Base-by-base conservation (phyloP, 2,329 filamentous ascomycete species). In the Aspergillus sp. region DNA sequence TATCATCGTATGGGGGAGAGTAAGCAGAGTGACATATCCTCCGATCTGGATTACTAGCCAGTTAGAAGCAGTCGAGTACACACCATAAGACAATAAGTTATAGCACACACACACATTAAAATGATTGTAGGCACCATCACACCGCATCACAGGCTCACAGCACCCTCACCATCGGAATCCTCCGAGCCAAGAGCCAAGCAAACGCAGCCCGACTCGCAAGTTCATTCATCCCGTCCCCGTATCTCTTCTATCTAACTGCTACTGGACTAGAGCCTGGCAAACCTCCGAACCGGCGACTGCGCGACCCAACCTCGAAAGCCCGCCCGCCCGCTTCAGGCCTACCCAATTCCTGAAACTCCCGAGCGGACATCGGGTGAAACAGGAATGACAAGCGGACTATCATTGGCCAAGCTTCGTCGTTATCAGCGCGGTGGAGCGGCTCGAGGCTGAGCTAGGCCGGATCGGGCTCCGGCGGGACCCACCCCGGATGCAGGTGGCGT, bases 371-470 rank as follows among this genome's bases (percentile, higher is more conserved):
- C 61, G 61, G 63, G 47, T 47, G 21, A 59, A 61, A 32, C 36
- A 62, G 62, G 60, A 44, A 61, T 36, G 15, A 38, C 48, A 30
- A 38, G 32, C 27, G 48, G 55, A 23, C 19, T 51, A 44, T 60
- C 47, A 65, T 65, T 65, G 63, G 63, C 54, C 30, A 54, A 60
- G 60, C 44, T 52, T 57, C 47, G 32, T 55, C 54, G 63, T 64
- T 66, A 66, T 66, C 64, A 66, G 62, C 50, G 39, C 55, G 19
- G 19, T 60, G 60, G 51, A 57, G 62, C 57, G 54, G 30, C 6
- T 27, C 25, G 30, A 49, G 32, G 52, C 25, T 21, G 49, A 42
- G 25, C 59, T 60, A 61, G 36, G 27, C 59, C 42, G 17, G 15
- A 60, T 62, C 36, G 39, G 57, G 61, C 17, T 19, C 32, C 15